phyloP scores from a whole-genome alignment of 2,329 filamentous ascomycete genomes.

The Penicillium hordei region DNA sequence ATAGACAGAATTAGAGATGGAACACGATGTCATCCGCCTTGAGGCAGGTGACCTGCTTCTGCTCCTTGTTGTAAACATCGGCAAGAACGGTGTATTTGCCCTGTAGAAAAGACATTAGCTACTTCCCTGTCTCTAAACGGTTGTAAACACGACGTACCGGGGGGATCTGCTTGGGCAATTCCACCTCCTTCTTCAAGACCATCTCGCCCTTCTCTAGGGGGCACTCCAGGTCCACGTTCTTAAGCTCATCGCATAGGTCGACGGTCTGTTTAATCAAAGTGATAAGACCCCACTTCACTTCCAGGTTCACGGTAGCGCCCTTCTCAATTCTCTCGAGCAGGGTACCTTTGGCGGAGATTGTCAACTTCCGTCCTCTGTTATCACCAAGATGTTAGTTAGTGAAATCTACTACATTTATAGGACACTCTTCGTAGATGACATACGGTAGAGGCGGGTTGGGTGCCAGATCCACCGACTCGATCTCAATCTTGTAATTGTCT shows the following conservation, averaged over 20 bases:
- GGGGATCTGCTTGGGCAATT: conserved; percentile 83
- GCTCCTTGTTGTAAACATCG: conserved; percentile 74
- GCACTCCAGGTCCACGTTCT: conserved; percentile 84
- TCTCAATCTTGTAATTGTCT: conserved; percentile 66
- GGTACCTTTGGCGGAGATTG: conserved; percentile 75
- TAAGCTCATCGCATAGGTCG: conserved; percentile 85
- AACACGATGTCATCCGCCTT: conserved; percentile 56
- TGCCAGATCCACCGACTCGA: conserved; percentile 74
- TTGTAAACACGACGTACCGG: conserved; percentile 61
- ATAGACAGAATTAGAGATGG: conserved; percentile 15
- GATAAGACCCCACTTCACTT: conserved; percentile 94
- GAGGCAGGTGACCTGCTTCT: conserved; percentile 80
- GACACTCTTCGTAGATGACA: conserved; percentile 38
- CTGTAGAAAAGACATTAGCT: conserved; percentile 46
- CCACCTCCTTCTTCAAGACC: conserved; percentile 74
- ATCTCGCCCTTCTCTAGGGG: conserved; percentile 79
- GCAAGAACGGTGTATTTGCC: conserved; percentile 88
- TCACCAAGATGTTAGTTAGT: conserved; percentile 16
- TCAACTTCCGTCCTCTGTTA: conserved; percentile 70
- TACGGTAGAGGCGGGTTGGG: conserved; percentile 90
- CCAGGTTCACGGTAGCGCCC: conserved; percentile 77
- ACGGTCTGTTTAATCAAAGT: conserved; percentile 76
- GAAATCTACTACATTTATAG: background rate
- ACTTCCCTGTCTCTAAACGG: background rate
- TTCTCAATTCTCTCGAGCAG: conserved; percentile 70